Evolutionary conservation across 2,329 filamentous ascomycete species (phyloP).

Genomic region (Scedosporium minutisporum): DNA sequence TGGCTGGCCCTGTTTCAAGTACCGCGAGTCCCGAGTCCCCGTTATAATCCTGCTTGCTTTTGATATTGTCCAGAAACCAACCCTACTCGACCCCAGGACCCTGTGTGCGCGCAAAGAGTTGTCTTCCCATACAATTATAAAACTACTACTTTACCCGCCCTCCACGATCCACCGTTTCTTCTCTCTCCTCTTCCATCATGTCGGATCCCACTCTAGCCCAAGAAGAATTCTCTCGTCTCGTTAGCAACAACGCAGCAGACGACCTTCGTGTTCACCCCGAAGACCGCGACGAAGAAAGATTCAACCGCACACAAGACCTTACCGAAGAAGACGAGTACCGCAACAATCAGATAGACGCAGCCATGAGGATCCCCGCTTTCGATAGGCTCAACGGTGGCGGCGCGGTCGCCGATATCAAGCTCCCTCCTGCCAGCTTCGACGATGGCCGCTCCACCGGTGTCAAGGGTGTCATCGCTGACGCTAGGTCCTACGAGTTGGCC

Average conservation of each 20-base stretch:
- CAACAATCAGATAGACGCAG: conserved; percentile 48
- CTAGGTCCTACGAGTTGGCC: conserved; percentile 64
- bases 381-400: conserved; percentile 32
- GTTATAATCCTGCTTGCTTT: conserved; percentile 5
- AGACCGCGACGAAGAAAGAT: conserved; percentile 40
- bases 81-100: conserved; percentile 9
- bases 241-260: conserved; percentile 39
- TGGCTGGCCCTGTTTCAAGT: conserved; percentile 10
- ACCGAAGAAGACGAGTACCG: conserved; percentile 48
- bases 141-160: conserved; percentile 10
- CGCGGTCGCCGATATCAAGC: conserved; percentile 40
- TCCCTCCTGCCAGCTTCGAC: conserved; percentile 55
- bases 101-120: background rate
- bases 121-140: background rate
- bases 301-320: conserved; percentile 39
- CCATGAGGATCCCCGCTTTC: conserved; percentile 54
- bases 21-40: conserved; percentile 8
- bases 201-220: conserved; percentile 48
- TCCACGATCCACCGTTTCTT: conserved; percentile 26
- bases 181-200: conserved; percentile 31
- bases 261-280: conserved; percentile 42
- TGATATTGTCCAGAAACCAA: conserved; percentile 8
- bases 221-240: conserved; percentile 56
- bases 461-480: conserved; percentile 81
- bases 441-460: conserved; percentile 67